Percentiles rank a stretch among this genome's conserved stretches.
Evolutionary conservation across 345 rosid genomes (phyloP).

Genomic region (Eutrema japonicum): DNA sequence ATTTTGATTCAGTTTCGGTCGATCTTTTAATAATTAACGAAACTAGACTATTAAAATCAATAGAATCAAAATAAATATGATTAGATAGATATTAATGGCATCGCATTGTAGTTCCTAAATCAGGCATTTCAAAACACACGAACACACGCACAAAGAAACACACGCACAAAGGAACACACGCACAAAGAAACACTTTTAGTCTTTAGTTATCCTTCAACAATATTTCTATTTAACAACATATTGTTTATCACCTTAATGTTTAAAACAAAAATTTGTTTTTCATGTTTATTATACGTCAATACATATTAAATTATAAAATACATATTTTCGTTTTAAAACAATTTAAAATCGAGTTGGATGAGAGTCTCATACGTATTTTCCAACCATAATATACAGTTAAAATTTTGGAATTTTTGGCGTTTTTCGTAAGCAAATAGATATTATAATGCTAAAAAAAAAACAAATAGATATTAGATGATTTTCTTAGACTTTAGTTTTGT

Average conservation of each 20-base stretch:
- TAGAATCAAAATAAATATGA: too few relatives aligned
- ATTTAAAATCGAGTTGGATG: not conserved
- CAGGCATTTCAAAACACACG: too few relatives aligned
- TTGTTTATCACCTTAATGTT: not conserved
- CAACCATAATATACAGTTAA: slow-evolving; percentile 6
- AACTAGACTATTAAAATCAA: too few relatives aligned
- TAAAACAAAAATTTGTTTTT: not conserved
- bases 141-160: too few relatives aligned
- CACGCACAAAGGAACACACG: too few relatives aligned
- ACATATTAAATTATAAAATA: not conserved
- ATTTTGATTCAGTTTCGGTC: too few relatives aligned
- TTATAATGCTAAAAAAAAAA: not conserved
- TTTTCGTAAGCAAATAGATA: not conserved
- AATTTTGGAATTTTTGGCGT: not conserved
- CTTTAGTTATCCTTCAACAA: not conserved
- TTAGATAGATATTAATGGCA: too few relatives aligned
- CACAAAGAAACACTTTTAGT: too few relatives aligned
- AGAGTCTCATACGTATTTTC: not conserved
- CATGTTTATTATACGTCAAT: not conserved
- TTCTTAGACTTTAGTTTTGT: slow-evolving; percentile 15
- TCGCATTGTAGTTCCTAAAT: too few relatives aligned
- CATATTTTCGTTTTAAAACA: not conserved
- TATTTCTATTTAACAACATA: not conserved
- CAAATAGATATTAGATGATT: not conserved
- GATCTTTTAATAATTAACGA: too few relatives aligned